Evolutionary conservation across 2,329 filamentous ascomycete genomes (phyloP).

Genomic region (Calonectria naviculata): DNA sequence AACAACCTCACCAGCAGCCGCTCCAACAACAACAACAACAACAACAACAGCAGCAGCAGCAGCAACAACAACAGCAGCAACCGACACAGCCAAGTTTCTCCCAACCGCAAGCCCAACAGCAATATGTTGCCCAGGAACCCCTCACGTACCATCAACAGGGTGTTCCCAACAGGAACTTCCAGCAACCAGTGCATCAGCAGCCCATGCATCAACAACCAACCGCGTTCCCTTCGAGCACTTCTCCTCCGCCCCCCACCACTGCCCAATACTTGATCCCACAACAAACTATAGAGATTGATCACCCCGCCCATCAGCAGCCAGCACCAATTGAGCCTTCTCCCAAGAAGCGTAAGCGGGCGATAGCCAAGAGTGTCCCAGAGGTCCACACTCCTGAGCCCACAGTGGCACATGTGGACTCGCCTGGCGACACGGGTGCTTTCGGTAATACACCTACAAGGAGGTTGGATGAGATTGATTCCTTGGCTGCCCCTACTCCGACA

Average conservation of each 20-base stretch:
- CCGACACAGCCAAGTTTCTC: slow-evolving; percentile 23
- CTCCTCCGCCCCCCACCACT: slow-evolving; percentile 32
- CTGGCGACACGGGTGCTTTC: slow-evolving; percentile 37
- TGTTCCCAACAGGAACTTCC: slow-evolving; percentile 30
- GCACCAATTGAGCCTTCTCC: slow-evolving; percentile 39
- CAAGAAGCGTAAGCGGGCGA: slow-evolving; percentile 53
- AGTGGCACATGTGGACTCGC: slow-evolving; percentile 39
- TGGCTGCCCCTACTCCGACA: slow-evolving; percentile 45
- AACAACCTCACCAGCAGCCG: slow-evolving; percentile 36
- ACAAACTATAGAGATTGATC: slow-evolving; percentile 34
- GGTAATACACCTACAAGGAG: slow-evolving; percentile 37
- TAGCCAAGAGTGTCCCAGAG: slow-evolving; percentile 42
- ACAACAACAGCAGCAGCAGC: slow-evolving; percentile 21
- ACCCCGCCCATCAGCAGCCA: slow-evolving; percentile 30
- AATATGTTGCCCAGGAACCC: slow-evolving; percentile 35
- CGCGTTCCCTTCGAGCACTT: slow-evolving; percentile 28
- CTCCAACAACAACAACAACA: slow-evolving; percentile 36
- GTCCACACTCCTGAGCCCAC: slow-evolving; percentile 41
- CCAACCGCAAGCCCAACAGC: slow-evolving; percentile 33
- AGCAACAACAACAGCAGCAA: slow-evolving; percentile 31
- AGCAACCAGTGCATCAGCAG: slow-evolving; percentile 34
- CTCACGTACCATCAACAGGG: slow-evolving; percentile 30
- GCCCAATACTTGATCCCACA: slow-evolving; percentile 38
- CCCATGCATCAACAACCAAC: slow-evolving; percentile 34
- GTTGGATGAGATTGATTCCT: slow-evolving; percentile 47